Percentiles rank a stretch among this genome's conserved stretches.
phyloP scores from a whole-genome alignment of 1,139 yeast species.

The Yamadazyma trypodendri region DNA sequence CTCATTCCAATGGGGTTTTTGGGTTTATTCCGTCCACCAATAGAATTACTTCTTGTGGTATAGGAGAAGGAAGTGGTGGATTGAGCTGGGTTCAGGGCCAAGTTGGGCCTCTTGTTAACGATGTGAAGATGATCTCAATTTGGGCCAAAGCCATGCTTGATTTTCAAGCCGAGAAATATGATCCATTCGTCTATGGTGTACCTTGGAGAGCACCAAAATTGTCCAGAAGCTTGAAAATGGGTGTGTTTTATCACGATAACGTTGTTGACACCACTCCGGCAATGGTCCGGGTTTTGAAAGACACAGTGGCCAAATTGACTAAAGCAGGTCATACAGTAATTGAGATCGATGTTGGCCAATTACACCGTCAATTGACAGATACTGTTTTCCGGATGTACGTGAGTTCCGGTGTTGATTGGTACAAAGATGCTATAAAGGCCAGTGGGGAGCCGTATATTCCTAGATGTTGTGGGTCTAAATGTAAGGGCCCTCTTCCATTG shows the following conservation, averaged over 20 bases:
- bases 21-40: constrained; percentile 17
- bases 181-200: neutral
- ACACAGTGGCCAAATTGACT: constrained; percentile 11
- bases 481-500: neutral
- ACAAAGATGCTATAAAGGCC: neutral
- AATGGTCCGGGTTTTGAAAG: constrained; percentile 16
- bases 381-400: neutral
- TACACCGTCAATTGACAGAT: constrained; percentile 10
- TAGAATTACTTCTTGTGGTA: constrained; percentile 14
- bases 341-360: constrained; percentile 9
- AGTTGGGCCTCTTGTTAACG: constrained; percentile 21
- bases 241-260: constrained; percentile 15
- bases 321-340: constrained; percentile 18
- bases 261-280: constrained; percentile 19
- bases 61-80: constrained; percentile 19
- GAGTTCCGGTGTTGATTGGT: neutral
- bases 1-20: constrained; percentile 17
- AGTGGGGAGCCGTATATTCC: constrained; percentile 1
- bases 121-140: constrained; percentile 10
- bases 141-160: neutral
- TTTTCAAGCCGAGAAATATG: neutral
- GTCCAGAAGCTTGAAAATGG: constrained; percentile 15
- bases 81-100: constrained; percentile 25
- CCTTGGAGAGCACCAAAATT: no score
- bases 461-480: neutral